phyloP scores from a whole-genome alignment of 1,139 yeast genomes.

The Meyerozyma carpophila region DNA sequence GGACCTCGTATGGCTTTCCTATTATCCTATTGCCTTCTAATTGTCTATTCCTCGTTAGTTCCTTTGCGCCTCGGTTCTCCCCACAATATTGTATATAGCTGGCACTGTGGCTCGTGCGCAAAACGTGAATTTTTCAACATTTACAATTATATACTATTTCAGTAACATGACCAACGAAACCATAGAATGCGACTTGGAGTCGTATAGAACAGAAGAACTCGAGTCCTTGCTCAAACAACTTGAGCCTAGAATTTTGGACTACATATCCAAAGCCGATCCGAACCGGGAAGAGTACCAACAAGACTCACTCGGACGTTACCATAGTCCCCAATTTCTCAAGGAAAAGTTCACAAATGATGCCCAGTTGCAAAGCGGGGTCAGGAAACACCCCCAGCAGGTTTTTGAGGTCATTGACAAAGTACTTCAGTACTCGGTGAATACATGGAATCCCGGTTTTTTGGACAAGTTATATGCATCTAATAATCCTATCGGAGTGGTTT shows the following conservation, averaged over 20 bases:
- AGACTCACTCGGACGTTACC: slow-evolving; percentile 34
- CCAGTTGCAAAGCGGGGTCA: not conserved
- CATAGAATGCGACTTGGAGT: slow-evolving; percentile 21
- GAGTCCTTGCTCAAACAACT: slow-evolving; percentile 27
- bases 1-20: too few species aligned
- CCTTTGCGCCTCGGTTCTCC: too few species aligned
- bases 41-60: too few species aligned
- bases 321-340: slow-evolving; percentile 31
- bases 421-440: slow-evolving; percentile 65
- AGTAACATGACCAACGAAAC: slow-evolving; percentile 1
- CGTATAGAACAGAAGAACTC: slow-evolving; percentile 33
- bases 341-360: slow-evolving; percentile 11
- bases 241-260: slow-evolving; percentile 33
- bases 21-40: too few species aligned
- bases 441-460: slow-evolving; percentile 84
- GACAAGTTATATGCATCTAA: slow-evolving; percentile 83
- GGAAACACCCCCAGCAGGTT: slow-evolving; percentile 16
- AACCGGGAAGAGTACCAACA: slow-evolving; percentile 18
- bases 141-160: not conserved
- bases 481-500: slow-evolving; percentile 76
- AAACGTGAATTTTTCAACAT: not conserved
- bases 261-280: slow-evolving; percentile 32
- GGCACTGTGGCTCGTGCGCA: not conserved
- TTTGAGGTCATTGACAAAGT: slow-evolving; percentile 51
- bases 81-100: not conserved